These are phyloP conservation scores for Syzygium aromaticum DNA, from an alignment of 345 rosid genomes.

Conservation along the genomic window DNA sequence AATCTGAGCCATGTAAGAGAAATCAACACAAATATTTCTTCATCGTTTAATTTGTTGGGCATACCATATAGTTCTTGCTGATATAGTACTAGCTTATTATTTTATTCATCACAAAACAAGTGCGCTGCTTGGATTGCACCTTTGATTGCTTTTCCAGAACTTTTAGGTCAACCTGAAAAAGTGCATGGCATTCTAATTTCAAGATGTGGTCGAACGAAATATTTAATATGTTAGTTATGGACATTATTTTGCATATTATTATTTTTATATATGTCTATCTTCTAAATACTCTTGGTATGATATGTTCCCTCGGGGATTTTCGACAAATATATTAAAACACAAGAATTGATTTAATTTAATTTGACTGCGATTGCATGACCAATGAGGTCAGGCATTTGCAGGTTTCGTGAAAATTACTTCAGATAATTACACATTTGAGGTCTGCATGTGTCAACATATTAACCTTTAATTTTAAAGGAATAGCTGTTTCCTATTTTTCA, in stretches of 20 bases:
- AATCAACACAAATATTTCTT: background rate
- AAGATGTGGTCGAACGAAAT: background rate
- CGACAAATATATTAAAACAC: background rate
- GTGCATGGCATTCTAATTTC: background rate
- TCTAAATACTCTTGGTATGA: background rate
- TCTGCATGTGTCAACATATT: background rate
- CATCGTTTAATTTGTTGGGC: background rate
- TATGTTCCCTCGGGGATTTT: background rate
- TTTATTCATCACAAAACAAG: background rate
- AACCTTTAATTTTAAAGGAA: background rate
- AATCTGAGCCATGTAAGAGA: conserved; percentile 4
- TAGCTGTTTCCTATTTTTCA: background rate
- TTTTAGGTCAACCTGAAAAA: background rate
- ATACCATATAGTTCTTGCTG: background rate
- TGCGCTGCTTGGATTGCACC: background rate
- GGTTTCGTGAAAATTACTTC: background rate
- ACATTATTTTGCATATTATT: background rate
- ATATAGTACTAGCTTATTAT: background rate
- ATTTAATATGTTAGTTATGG: background rate
- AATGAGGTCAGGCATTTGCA: background rate
- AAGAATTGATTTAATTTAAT: background rate
- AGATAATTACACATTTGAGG: background rate
- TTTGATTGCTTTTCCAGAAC: background rate
- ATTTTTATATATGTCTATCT: background rate
- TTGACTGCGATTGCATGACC: background rate